Percentiles rank a stretch among this genome's conserved stretches.
phyloP scores from a whole-genome alignment of 2,329 filamentous ascomycete genomes.

The Dryadomyces quercivorus region DNA sequence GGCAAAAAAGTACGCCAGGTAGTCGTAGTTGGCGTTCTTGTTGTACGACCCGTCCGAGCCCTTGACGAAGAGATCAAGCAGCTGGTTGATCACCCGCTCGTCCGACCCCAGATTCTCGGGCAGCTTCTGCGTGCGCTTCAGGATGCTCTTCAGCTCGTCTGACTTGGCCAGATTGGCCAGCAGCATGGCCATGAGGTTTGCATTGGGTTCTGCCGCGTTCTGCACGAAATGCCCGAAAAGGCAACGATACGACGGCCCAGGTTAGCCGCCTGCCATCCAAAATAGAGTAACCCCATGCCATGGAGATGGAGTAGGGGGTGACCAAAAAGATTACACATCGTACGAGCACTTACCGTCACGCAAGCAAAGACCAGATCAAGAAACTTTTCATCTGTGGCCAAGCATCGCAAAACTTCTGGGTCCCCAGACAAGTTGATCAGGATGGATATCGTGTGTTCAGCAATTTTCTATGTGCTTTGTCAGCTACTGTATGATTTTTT shows the following conservation, averaged over 20 bases:
- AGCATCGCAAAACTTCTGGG: slow-evolving; percentile 55
- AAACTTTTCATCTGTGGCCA: slow-evolving; percentile 72
- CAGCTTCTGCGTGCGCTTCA: slow-evolving; percentile 53
- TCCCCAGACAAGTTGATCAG: slow-evolving; percentile 79
- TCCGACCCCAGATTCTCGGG: slow-evolving; percentile 63
- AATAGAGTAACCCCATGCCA: neutral
- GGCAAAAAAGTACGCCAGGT: slow-evolving; percentile 87
- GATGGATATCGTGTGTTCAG: slow-evolving; percentile 85
- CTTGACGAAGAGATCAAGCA: slow-evolving; percentile 94
- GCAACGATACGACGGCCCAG: too few relatives aligned
- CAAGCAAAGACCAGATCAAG: slow-evolving; percentile 60
- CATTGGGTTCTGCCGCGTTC: slow-evolving; percentile 63
- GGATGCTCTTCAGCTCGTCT: slow-evolving; percentile 56
- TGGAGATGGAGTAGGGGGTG: neutral
- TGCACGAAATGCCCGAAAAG: slow-evolving; percentile 1
- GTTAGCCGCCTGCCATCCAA: too few relatives aligned
- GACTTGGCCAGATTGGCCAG: slow-evolving; percentile 84
- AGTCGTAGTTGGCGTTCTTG: slow-evolving; percentile 76
- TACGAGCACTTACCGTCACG: slow-evolving; percentile 50
- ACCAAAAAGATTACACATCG: neutral
- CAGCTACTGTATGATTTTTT: neutral
- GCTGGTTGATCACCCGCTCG: slow-evolving; percentile 68
- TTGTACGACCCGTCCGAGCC: slow-evolving; percentile 76
- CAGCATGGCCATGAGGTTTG: slow-evolving; percentile 80
- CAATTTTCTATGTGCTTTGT: slow-evolving; percentile 51